phyloP scores from a whole-genome alignment of 192 early-diverging fungal genomes.

The Gamsiella multidivaricata region DNA sequence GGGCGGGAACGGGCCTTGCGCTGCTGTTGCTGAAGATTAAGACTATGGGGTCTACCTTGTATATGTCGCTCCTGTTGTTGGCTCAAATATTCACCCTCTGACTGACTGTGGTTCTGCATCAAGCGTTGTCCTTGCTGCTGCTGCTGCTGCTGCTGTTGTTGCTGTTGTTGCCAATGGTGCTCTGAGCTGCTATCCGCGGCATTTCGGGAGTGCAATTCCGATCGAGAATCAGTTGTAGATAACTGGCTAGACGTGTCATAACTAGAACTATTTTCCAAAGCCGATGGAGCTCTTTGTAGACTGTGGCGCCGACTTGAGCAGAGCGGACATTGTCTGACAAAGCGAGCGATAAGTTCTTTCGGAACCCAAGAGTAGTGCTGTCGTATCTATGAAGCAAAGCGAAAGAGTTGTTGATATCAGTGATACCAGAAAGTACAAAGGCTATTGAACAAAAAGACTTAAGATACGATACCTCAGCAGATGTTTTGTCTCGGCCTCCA shows the following conservation, averaged over 20 bases:
- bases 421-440: no score
- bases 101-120: not conserved
- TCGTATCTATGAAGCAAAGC: constrained; percentile 44
- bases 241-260: not conserved
- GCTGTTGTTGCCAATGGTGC: constrained; percentile 13
- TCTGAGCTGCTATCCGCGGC: not conserved
- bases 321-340: constrained; percentile 60
- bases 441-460: not conserved
- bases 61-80: not conserved
- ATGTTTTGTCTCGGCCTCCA: constrained; percentile 66
- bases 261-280: not conserved
- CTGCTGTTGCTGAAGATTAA: not conserved
- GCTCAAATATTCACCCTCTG: not conserved
- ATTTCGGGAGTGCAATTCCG: not conserved
- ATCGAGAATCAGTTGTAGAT: not conserved
- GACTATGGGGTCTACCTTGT: not conserved
- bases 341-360: constrained; percentile 61
- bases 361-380: constrained; percentile 61
- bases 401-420: not conserved
- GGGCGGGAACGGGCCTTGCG: not conserved
- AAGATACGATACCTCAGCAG: constrained; percentile 57
- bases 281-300: constrained; percentile 24
- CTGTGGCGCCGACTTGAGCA: constrained; percentile 54
- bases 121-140: not conserved
- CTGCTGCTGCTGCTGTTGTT: no score